Percentiles rank a stretch among this genome's conserved stretches.
Evolutionary conservation across 2,329 filamentous ascomycete species (phyloP).

Genomic region (Aspergillus pseudoglaucus): DNA sequence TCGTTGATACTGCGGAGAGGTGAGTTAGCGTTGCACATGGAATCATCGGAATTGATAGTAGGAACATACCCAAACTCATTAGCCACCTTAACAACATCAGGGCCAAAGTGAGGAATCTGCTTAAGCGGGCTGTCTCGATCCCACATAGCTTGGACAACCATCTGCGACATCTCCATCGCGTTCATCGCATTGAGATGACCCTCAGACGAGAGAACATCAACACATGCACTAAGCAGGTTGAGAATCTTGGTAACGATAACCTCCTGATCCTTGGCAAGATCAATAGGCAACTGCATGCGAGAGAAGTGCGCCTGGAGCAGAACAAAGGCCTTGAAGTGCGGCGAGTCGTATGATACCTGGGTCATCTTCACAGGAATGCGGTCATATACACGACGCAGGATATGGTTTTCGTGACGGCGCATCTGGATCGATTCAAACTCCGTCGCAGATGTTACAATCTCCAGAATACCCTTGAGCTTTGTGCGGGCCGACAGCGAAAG

Average conservation of each 20-base stretch:
- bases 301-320: constrained; percentile 96
- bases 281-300: constrained; percentile 90
- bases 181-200: constrained; percentile 95
- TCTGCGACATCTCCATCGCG: constrained; percentile 98
- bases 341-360: constrained; percentile 78
- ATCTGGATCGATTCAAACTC: constrained; percentile 96
- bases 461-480: constrained; percentile 92
- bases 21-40: constrained; percentile 19
- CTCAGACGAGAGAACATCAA: constrained; percentile 92
- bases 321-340: constrained; percentile 98
- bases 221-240: constrained; percentile 80
- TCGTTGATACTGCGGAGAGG: constrained; percentile 66
- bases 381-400: constrained; percentile 88
- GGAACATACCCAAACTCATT: constrained; percentile 65
- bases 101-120: constrained; percentile 91
- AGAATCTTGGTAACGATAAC: constrained; percentile 76
- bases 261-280: constrained; percentile 93
- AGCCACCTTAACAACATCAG: constrained; percentile 74
- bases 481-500: constrained; percentile 81
- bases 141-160: constrained; percentile 99
- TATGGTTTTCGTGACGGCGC: constrained; percentile 79
- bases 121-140: constrained; percentile 94
- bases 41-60: background rate
- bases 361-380: constrained; percentile 93
- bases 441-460: constrained; percentile 93